phyloP scores from a whole-genome alignment of 2,329 filamentous ascomycete species.

The Diplocarpon rosae region DNA sequence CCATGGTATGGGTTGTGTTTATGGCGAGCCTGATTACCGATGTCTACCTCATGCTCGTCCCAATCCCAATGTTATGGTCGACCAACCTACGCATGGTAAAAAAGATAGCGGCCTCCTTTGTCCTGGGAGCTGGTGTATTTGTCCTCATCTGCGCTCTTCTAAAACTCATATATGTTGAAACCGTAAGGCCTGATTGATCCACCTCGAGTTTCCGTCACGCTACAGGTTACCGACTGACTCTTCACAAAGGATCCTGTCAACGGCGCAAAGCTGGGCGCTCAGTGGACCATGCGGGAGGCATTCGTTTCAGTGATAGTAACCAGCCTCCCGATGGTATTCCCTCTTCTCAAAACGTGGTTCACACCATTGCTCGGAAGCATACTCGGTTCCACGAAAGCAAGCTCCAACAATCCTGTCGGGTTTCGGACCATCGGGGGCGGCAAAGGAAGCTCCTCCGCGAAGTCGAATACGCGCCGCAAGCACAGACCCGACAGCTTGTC shows the following conservation, averaged over 20 bases:
- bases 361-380: slow-evolving; percentile 29
- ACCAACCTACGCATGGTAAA: slow-evolving; percentile 37
- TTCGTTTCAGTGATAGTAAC: slow-evolving; percentile 31
- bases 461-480: slow-evolving; percentile 25
- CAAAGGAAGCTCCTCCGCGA: slow-evolving; percentile 17
- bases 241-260: slow-evolving; percentile 30
- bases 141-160: slow-evolving; percentile 44
- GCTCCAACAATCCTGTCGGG: slow-evolving; percentile 30
- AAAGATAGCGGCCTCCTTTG: slow-evolving; percentile 40
- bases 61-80: slow-evolving; percentile 40
- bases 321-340: slow-evolving; percentile 34
- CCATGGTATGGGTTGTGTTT: slow-evolving; percentile 41
- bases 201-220: neutral
- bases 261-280: slow-evolving; percentile 29
- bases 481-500: slow-evolving; percentile 27
- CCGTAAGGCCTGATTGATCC: slow-evolving; percentile 5
- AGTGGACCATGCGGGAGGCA: slow-evolving; percentile 30
- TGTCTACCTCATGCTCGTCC: slow-evolving; percentile 39
- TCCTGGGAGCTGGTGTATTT: slow-evolving; percentile 46
- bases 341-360: slow-evolving; percentile 32
- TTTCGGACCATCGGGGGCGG: slow-evolving; percentile 32
- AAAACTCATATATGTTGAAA: slow-evolving; percentile 39
- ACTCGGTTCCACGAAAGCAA: slow-evolving; percentile 30
- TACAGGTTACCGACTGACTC: slow-evolving; percentile 11
- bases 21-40: slow-evolving; percentile 44